Evolutionary conservation across 2,329 filamentous ascomycete genomes (phyloP), one percentile per base, ranked within the genome.

Genomic region (Penicillium sumatraense): DNA sequence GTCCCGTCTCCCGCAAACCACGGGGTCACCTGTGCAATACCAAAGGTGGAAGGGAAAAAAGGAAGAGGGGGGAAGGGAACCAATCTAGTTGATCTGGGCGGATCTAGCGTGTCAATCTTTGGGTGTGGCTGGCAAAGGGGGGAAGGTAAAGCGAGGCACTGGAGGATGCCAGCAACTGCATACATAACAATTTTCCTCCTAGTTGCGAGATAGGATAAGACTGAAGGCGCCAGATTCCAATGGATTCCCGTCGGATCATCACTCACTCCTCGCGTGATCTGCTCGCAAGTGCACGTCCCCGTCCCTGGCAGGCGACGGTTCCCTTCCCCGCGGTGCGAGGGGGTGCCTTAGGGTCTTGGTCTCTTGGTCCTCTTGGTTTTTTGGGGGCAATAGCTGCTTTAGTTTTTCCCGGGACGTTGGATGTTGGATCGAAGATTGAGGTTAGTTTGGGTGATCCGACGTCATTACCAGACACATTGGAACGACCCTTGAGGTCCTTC

Each of bases 221-320:
- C 26, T 29, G 27, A 49, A 56, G 50, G 33, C 38, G 53, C 21
- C 21, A 42, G 20, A 42, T 24, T 18, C 35, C n/a, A 51, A 33
- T n/a, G n/a, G n/a, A 56, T 57, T 51, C 51, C 36, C 50, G 26
- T 52, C 23, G 44, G 51, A 52, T 58, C 40, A 40, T 36, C 47
- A 16, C 26, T 1, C 18, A 41, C 26, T 31, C 44, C 52, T 54
- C 62, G 58, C 54, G 58, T 61, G 56, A 63, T 65, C 53, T 62
- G 26, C 48, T 56, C 33, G 26, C 16, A 50, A 20, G 50, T 53
- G 56, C 62, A 66, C 57, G 55, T 63, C 58, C 56, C 44, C 33
- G 62, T 65, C 48, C 61, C 62, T 65, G 57, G 54, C 59, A 63
- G 60, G 35, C 31, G 23, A 20, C 38, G 16, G 38, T 42, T 20